phyloP scores from a whole-genome alignment of 768 basidiomycete species.

The Tricholoma bakamatsutake region DNA sequence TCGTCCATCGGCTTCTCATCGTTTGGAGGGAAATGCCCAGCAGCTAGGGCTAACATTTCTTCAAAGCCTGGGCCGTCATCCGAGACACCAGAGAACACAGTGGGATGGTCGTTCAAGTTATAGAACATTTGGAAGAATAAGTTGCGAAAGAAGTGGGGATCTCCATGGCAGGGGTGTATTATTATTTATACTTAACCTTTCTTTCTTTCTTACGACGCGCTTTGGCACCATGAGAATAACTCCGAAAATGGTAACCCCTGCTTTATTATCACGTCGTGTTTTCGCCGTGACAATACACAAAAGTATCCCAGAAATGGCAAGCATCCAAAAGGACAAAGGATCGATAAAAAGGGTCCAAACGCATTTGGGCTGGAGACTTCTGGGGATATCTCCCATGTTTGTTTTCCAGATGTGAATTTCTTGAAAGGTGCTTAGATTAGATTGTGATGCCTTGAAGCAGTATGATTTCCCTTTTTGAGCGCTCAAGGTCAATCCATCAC shows the following conservation, averaged over 20 bases:
- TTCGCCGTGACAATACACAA: constrained; percentile 5
- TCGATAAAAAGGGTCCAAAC: not conserved
- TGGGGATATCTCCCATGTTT: not conserved
- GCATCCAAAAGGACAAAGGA: constrained; percentile 5
- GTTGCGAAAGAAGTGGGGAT: not conserved
- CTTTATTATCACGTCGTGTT: constrained; percentile 22
- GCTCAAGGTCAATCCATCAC: not conserved
- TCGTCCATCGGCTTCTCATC: constrained; percentile 4
- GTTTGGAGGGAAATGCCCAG: constrained; percentile 7
- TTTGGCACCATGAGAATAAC: constrained; percentile 5
- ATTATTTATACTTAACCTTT: constrained; percentile 9
- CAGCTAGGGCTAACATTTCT: constrained; percentile 7
- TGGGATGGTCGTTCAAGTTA: constrained; percentile 5
- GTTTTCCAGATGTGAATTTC: not conserved
- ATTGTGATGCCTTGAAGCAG: constrained; percentile 2
- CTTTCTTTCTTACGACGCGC: constrained; percentile 6
- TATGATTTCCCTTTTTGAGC: not conserved
- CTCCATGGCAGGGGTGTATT: constrained; percentile 8
- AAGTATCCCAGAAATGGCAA: constrained; percentile 4
- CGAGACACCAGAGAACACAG: constrained; percentile 12
- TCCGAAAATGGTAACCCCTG: constrained; percentile 9
- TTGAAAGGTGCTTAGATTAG: constrained; percentile 2
- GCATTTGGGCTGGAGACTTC: not conserved
- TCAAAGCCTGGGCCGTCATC: constrained; percentile 17
- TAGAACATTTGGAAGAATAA: constrained; percentile 7